Evolutionary conservation across 352 stramenopile genomes (phyloP).

Genomic region (Globisporangium megalacanthum): DNA sequence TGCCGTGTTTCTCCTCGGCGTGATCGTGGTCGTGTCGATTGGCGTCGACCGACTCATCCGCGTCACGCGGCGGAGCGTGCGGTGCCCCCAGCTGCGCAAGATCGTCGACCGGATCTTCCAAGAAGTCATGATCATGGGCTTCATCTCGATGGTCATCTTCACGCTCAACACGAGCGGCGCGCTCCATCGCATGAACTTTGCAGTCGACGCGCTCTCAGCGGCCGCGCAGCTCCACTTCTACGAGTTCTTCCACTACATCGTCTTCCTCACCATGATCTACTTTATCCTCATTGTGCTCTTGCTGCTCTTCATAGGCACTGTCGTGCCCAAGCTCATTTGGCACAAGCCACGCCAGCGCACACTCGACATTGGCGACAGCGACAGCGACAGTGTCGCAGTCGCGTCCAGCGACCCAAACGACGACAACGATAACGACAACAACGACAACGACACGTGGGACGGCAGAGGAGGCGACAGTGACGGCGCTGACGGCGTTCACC

Average conservation of each 20-base stretch:
- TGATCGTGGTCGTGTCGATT: conserved; percentile 76
- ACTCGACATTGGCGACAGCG: conserved; percentile 4
- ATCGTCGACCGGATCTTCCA: conserved; percentile 87
- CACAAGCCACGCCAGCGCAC: conserved; percentile 30
- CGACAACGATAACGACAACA: conserved; percentile 20
- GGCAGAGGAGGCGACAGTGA: neutral
- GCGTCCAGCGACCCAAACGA: conserved; percentile 15
- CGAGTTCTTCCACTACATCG: conserved; percentile 89
- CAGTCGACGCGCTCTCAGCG: conserved; percentile 36
- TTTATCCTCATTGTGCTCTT: conserved; percentile 85
- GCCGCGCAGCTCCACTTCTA: conserved; percentile 80
- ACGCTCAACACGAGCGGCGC: conserved; percentile 78
- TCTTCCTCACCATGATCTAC: conserved; percentile 88
- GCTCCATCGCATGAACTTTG: conserved; percentile 42
- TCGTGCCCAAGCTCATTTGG: conserved; percentile 79
- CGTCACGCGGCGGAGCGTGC: conserved; percentile 41
- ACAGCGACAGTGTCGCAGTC: conserved; percentile 6
- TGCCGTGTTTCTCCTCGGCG: conserved; percentile 62
- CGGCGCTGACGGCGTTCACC: neutral
- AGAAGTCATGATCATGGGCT: conserved; percentile 86
- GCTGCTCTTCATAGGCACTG: conserved; percentile 77
- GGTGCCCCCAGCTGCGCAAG: conserved; percentile 72
- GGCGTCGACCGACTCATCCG: conserved; percentile 53
- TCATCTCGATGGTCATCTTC: conserved; percentile 88
- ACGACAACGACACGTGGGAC: conserved; percentile 5